Base-by-base conservation (phyloP, 495 filamentous ascomycete species). In the Penicillium chermesinum region DNA sequence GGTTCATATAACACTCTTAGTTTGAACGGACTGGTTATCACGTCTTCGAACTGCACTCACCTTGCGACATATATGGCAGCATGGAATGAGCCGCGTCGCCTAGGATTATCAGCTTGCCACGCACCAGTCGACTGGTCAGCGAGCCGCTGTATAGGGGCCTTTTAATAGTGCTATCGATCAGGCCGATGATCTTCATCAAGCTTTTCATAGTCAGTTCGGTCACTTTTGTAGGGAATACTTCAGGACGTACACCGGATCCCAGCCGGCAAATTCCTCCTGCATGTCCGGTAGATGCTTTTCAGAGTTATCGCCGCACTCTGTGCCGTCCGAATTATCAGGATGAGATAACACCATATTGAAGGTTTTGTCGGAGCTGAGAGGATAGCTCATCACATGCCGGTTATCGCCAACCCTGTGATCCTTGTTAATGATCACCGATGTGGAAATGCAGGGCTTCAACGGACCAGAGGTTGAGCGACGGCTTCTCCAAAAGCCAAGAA, bases 51-150 rank as follows among this genome's bases (percentile, higher is more conserved):
- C 7, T 12, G 17, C 20, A 3, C 38, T 40, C 72, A 37, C 73
- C 70, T 55, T 74, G 69, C 2, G 69, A 69, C 61, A 75, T 70
- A 41, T 74, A 74, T 0, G 72, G 71, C 1, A 76, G 57, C 72
- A 79, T 76, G 2, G 75, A 62, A 53, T 78, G 76, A n/a, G 74
- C 73, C 8, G 73, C 75, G 45, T 79, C 76, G 14, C 75, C 66
- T 0, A 77, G 33, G 9, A 79, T 62, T 0, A 76, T 27, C 1
- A 71, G 19, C 37, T 64, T 67, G 6, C 57, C 57, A 8, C 44
- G 50, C 7, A 60, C 46, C 72, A 74, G 74, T 7, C 46, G 64
- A 2, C 25, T 0, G 2, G 76, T 49, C 0, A 58, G 49, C 0
- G 43, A 43, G 1, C 61, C 62, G 34, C 55, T 69, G 13, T 71